These are phyloP conservation scores for Taxawa tesnikishii DNA, from an alignment of 2,329 filamentous ascomycete species.

Conservation along the genomic window DNA sequence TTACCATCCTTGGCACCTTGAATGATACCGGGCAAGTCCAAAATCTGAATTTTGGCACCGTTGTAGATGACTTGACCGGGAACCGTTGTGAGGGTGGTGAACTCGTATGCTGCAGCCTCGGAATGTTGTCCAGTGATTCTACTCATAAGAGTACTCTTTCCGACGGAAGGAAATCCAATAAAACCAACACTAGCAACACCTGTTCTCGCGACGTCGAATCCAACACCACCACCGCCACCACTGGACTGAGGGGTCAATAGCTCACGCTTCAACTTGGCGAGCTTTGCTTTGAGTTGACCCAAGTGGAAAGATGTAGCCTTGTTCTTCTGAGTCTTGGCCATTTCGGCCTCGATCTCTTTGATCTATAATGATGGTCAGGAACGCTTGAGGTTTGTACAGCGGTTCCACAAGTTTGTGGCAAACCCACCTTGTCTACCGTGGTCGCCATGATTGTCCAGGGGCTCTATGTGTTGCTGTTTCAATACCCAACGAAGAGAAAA, in stretches of 20 bases:
- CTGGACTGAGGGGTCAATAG: slow-evolving; percentile 71
- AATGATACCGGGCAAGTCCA: slow-evolving; percentile 96
- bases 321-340: slow-evolving; percentile 96
- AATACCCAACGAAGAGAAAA: too few species aligned
- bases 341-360: slow-evolving; percentile 94
- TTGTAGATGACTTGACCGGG: slow-evolving; percentile 95
- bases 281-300: slow-evolving; percentile 91
- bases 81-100: slow-evolving; percentile 94
- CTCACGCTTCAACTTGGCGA: slow-evolving; percentile 95
- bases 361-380: too few species aligned
- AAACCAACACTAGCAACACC: slow-evolving; percentile 96
- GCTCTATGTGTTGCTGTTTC: too few species aligned
- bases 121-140: slow-evolving; percentile 91
- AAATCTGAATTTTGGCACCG: slow-evolving; percentile 89
- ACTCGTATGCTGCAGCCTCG: slow-evolving; percentile 94
- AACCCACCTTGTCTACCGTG: slow-evolving; percentile 78
- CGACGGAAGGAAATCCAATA: slow-evolving; percentile 95
- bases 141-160: slow-evolving; percentile 97
- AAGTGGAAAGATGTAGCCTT: slow-evolving; percentile 90
- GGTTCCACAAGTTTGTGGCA: too few species aligned
- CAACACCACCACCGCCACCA: slow-evolving; percentile 75
- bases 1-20: slow-evolving; percentile 94
- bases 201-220: slow-evolving; percentile 95
- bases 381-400: too few species aligned
- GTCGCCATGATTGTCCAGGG: slow-evolving; percentile 96